A percentile compares a stretch with the other conserved stretches of the same genome.
Conservation (phyloP, 257 asterid genomes). For the Handroanthus guayacan region DNA sequence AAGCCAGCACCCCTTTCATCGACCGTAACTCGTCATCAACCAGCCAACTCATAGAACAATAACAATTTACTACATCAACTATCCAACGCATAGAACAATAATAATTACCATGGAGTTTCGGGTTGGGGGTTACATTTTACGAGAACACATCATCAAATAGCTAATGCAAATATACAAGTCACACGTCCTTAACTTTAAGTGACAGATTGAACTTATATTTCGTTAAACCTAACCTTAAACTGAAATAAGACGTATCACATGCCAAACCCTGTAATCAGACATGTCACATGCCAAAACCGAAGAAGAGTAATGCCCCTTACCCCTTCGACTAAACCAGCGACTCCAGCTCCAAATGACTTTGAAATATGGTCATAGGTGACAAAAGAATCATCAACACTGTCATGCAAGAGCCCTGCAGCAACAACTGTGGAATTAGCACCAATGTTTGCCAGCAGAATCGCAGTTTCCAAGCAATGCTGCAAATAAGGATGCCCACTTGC, state of each 20-base stretch:
- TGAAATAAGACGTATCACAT: background rate
- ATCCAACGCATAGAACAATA: too few relatives aligned
- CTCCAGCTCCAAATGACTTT: constrained; percentile 57
- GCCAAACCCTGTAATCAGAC: background rate
- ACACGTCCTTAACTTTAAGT: constrained; percentile 1
- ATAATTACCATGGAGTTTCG: too few relatives aligned
- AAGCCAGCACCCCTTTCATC: background rate
- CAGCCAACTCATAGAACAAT: background rate
- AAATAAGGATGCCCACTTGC: constrained; percentile 75
- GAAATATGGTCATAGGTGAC: constrained; percentile 59
- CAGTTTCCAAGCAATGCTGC: constrained; percentile 77
- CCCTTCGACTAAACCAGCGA: constrained; percentile 75
- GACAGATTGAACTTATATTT: background rate
- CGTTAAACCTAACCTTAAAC: constrained; percentile 1
- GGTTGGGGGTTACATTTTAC: too few relatives aligned
- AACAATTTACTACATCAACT: background rate
- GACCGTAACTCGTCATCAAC: background rate
- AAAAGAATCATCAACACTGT: constrained; percentile 65
- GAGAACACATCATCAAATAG: background rate
- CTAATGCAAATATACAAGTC: constrained; percentile 9
- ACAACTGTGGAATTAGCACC: constrained; percentile 78
- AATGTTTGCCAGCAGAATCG: constrained; percentile 56
- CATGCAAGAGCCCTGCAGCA: constrained; percentile 79
- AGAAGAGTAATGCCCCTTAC: constrained; percentile 38
- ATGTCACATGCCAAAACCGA: background rate